Base-by-base conservation (phyloP, 2,329 filamentous ascomycete species). In the Phyllosticta citrichinensis region DNA sequence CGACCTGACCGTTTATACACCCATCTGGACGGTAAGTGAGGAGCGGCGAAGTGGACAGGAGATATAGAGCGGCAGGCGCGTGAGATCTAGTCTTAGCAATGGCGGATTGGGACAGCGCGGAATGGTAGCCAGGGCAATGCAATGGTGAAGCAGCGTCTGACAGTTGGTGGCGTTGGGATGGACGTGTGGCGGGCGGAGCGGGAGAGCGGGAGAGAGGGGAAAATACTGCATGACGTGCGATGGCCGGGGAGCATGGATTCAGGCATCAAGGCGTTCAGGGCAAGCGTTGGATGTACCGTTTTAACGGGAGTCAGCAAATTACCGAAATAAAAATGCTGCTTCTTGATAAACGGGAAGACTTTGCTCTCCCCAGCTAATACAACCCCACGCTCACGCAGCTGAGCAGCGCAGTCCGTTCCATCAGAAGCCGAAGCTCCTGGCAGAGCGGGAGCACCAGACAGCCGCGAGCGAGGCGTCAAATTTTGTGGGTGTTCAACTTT, bases 351-450 rank as follows among this genome's bases (percentile, higher is more conserved):
- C 63, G 66, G 56, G 65, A 53, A 59, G 51, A 66, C 70, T 66
- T 70, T 75, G 70, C 65, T 81, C 79, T 81, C 73, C 77, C 79
- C 78, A 77, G 75, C 70, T 76, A 72, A 72, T 76, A 75, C 84
- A 87, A 84, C 83, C 77, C 79, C 72, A 73, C 22, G 60, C 60
- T 61, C 60, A 61, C 55, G 60, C 60, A 56, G 10, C 8, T 33
- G 25, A 6, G 35, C 62, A 58, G 50, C 58, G 61, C 58, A 64
- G 14, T 40, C 33, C 33, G 12, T 14, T 3, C 9, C 33, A 40
- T 14, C 33, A 40, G 11, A 17, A 40, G 33, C 33, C 33, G 33
- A 40, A 40, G 12, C 33, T 40, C 63, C 63, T 59, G 58, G 50
- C 54, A 57, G 53, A 51, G 58, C 52, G 59, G 63, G 54, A 20